Percentiles rank a stretch among this genome's conserved stretches.
These are phyloP conservation scores for Solidago caesia DNA, from an alignment of 129 eudicot genomes.

Conservation along the genomic window DNA sequence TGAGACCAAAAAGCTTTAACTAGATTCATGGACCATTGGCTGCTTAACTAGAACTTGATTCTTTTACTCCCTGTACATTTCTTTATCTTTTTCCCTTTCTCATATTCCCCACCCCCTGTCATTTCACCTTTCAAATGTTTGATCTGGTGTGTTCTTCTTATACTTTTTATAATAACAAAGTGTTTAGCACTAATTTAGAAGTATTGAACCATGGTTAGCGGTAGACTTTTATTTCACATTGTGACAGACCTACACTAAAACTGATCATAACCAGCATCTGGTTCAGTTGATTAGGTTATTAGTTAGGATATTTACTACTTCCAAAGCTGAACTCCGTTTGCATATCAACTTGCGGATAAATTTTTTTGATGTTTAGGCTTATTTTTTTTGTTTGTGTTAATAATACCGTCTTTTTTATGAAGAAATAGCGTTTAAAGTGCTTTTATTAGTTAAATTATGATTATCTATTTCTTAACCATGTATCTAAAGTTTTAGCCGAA, in stretches of 20 bases:
- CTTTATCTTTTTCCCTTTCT: conserved; percentile 17
- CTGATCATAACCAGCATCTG: not conserved
- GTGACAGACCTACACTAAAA: not conserved
- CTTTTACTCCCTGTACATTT: conserved; percentile 26
- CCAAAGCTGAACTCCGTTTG: no score
- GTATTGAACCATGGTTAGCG: not conserved
- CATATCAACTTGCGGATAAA: no score
- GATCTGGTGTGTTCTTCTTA: not conserved
- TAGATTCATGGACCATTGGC: conserved; percentile 36
- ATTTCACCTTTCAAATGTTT: conserved; percentile 27
- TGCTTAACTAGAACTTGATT: conserved; percentile 36
- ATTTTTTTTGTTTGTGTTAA: no score
- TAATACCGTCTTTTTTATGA: no score
- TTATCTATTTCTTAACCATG: no score
- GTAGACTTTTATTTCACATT: not conserved
- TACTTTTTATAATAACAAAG: not conserved
- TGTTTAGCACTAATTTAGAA: not conserved
- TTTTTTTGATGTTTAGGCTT: no score
- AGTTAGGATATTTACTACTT: no score
- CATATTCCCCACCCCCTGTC: conserved; percentile 26
- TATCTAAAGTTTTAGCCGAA: no score
- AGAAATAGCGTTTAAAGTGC: no score
- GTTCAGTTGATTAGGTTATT: not conserved
- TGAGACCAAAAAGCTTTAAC: conserved; percentile 28
- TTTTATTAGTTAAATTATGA: no score